Conservation (phyloP, 192 early-diverging fungal species). For the Umbelopsis sp. region DNA sequence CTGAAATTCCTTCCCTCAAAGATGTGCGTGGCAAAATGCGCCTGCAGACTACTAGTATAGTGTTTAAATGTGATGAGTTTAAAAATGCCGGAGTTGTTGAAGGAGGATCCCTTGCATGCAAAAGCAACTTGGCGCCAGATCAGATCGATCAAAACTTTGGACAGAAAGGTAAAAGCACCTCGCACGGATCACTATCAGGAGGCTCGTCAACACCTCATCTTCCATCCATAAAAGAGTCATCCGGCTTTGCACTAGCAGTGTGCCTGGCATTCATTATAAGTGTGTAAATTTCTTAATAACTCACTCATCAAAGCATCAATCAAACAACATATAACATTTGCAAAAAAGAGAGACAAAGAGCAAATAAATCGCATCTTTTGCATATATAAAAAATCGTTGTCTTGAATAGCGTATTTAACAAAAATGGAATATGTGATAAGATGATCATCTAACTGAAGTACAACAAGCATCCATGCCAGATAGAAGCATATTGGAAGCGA, state of each 20-base stretch:
- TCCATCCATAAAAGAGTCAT: background rate
- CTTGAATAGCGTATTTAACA: no score
- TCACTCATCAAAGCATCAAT: no score
- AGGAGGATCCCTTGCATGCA: slow-evolving; percentile 29
- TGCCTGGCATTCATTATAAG: no score
- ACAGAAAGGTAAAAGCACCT: background rate
- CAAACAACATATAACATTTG: no score
- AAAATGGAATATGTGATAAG: no score
- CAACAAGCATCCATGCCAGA: background rate
- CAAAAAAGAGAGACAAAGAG: no score
- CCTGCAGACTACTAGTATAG: slow-evolving; percentile 60
- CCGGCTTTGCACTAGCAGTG: no score
- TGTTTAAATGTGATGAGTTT: slow-evolving; percentile 48
- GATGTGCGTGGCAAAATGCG: slow-evolving; percentile 64
- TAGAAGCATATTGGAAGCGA: background rate
- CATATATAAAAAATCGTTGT: no score
- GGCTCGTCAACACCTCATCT: background rate
- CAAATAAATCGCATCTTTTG: no score
- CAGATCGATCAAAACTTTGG: slow-evolving; percentile 28
- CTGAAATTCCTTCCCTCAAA: slow-evolving; percentile 53
- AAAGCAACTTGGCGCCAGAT: slow-evolving; percentile 4
- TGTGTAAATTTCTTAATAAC: no score
- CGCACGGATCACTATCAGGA: background rate
- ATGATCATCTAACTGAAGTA: background rate
- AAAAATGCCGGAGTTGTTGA: slow-evolving; percentile 30